phyloP scores from a whole-genome alignment of 1,139 yeast genomes.

The Blastobotrys malaysiensis region DNA sequence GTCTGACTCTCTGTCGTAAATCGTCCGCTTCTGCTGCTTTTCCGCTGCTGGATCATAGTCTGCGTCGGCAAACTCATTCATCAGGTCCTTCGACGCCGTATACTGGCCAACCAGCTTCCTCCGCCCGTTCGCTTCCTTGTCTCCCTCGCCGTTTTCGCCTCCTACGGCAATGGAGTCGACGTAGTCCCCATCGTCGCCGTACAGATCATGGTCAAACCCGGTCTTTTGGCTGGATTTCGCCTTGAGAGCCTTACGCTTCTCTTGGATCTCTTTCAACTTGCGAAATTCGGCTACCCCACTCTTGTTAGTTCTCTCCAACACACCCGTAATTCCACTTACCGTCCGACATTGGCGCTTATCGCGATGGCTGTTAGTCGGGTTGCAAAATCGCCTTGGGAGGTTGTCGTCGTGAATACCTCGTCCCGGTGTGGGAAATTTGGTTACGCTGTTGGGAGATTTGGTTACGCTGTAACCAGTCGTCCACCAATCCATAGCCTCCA shows the following conservation, averaged over 20 bases:
- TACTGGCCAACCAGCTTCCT: slow-evolving; percentile 29
- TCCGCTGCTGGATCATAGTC: slow-evolving; percentile 37
- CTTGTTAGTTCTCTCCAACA: too few species aligned
- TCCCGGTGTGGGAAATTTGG: not conserved
- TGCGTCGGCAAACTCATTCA: slow-evolving; percentile 29
- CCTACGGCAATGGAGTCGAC: slow-evolving; percentile 4
- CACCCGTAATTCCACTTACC: not conserved
- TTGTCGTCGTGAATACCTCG: not conserved
- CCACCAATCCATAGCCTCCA: too few species aligned
- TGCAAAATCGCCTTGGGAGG: not conserved
- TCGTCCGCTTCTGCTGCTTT: slow-evolving; percentile 30
- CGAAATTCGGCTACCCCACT: not conserved
- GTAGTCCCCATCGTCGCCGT: not conserved
- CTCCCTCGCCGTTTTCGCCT: not conserved
- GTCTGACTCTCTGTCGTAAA: slow-evolving; percentile 36
- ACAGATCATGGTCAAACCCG: not conserved
- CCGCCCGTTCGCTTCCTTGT: slow-evolving; percentile 7
- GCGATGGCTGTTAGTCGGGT: not conserved
- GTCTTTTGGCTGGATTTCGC: not conserved
- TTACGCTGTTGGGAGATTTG: too few species aligned
- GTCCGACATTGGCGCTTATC: not conserved
- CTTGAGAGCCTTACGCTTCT: slow-evolving; percentile 1
- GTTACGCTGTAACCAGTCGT: too few species aligned
- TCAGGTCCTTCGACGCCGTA: slow-evolving; percentile 29
- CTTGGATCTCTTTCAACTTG: slow-evolving; percentile 5